These are phyloP conservation scores for Aspergillus sp. DNA, from an alignment of 2,329 filamentous ascomycete species.

Conservation along the genomic window DNA sequence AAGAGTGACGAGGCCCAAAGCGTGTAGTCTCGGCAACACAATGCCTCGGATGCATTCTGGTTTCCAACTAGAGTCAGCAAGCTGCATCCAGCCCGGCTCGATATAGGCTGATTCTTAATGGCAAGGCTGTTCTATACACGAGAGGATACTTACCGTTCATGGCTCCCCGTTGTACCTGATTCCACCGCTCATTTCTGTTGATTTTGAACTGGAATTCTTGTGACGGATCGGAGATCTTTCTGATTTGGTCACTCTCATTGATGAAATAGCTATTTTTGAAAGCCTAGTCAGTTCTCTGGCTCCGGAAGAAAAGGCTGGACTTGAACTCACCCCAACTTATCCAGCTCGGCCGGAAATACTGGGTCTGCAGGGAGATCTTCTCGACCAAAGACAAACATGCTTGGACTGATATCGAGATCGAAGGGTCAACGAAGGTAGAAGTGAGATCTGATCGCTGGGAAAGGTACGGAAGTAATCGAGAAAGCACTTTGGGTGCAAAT, in stretches of 20 bases:
- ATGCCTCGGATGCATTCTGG: slow-evolving; percentile 57
- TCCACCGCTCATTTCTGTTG: slow-evolving; percentile 72
- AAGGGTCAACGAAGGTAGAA: not conserved
- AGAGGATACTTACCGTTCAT: slow-evolving; percentile 62
- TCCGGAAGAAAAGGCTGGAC: not conserved
- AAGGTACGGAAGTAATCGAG: too few relatives aligned
- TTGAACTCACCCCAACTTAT: slow-evolving; percentile 66
- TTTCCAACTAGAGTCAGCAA: not conserved
- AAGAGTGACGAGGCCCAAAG: slow-evolving; percentile 59
- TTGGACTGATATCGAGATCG: slow-evolving; percentile 14
- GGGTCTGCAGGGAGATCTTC: slow-evolving; percentile 70
- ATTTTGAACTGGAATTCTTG: slow-evolving; percentile 73
- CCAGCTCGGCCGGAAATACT: slow-evolving; percentile 63
- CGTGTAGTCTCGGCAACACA: slow-evolving; percentile 61
- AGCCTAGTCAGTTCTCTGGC: not conserved
- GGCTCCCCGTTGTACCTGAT: slow-evolving; percentile 70
- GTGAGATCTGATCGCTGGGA: not conserved
- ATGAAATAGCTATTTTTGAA: slow-evolving; percentile 68
- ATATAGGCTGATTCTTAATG: not conserved
- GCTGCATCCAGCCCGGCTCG: not conserved
- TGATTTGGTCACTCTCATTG: slow-evolving; percentile 72
- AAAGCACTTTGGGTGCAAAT: not conserved
- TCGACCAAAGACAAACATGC: slow-evolving; percentile 75
- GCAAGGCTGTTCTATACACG: not conserved
- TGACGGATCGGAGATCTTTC: slow-evolving; percentile 65